Evolutionary conservation across 2,329 filamentous ascomycete species (phyloP).

Genomic region (Cladosporium sp.): DNA sequence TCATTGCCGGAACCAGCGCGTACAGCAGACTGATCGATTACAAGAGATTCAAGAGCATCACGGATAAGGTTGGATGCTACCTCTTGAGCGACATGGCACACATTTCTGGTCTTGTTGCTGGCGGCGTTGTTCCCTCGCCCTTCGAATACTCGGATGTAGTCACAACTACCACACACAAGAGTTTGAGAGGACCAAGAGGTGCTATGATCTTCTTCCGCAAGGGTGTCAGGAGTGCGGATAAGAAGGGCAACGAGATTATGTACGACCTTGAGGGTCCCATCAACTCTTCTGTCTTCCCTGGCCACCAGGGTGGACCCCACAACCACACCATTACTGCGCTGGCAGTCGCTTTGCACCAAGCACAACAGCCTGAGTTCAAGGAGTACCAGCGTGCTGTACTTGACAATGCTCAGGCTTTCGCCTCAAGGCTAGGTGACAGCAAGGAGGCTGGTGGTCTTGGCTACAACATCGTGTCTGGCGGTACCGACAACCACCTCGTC

Average conservation of each 20-base stretch:
- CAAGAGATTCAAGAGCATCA: conserved; percentile 82
- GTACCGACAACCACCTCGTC: conserved; percentile 96
- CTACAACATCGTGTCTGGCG: conserved; percentile 86
- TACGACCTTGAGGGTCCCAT: conserved; percentile 93
- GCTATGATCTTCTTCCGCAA: conserved; percentile 99
- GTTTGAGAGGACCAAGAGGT: conserved; percentile 85
- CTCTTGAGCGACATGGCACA: conserved; percentile 95
- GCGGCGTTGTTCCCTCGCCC: conserved; percentile 83
- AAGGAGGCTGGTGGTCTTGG: conserved; percentile 74
- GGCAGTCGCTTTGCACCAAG: conserved; percentile 90
- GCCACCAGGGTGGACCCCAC: conserved; percentile 95
- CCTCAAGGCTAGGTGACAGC: conserved; percentile 58
- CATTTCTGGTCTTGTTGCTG: conserved; percentile 89
- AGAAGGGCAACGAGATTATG: conserved; percentile 79
- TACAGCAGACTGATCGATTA: conserved; percentile 98
- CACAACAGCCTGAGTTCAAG: conserved; percentile 82
- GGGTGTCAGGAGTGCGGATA: conserved; percentile 75
- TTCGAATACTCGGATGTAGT: conserved; percentile 91
- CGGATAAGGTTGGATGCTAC: conserved; percentile 87
- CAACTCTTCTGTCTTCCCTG: conserved; percentile 95
- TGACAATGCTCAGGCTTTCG: conserved; percentile 84
- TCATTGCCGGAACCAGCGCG: conserved; percentile 90
- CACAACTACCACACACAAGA: conserved; percentile 98
- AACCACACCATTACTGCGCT: conserved; percentile 98
- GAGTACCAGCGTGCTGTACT: conserved; percentile 88